Base-by-base conservation (phyloP, 192 early-diverging fungal species). In the Gigaspora rosea region DNA sequence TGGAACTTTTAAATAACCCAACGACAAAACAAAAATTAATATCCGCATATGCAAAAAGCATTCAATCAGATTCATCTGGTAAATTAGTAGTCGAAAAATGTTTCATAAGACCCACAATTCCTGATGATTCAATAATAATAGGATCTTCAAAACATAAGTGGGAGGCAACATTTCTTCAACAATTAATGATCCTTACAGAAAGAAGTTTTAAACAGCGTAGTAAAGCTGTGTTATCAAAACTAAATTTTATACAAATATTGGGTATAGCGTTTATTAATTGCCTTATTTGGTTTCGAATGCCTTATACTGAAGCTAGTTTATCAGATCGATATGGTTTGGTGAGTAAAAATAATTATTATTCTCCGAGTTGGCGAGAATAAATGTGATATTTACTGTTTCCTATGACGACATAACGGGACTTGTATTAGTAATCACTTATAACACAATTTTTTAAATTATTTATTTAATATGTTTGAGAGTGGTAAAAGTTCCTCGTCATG, bases 81-180 rank as follows among this genome's bases (percentile, higher is more conserved):
- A 59, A 73, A 48, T 13, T 58, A 73, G 8, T 47, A 3, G 57
- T 73, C 57, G n/a, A 58, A 13, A n/a, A 61, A 59, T 32, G 58
- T 73, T 22, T n/a, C 15, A 10, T 20, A 16, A 20, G 35, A 41
- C 41, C 41, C 41, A 41, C 3, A 20, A 9, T 33, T 27, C 49
- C n/a, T 54, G 15, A 35, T 52, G 33, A 32, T 11, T 13, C 52
- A 18, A 18, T 2, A 15, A 15, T 56, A 56, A 56, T 56, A 56
- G 15, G 0, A 64, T 27, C 62, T n/a, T 15, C 22, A n/a, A 20
- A 48, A 46, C 56, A 32, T 73, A 47, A 32, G 13, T 73, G 71
- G 71, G 71, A 73, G 27, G 71, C 71, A 13, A 73, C 71, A 11
- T 73, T 73, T 47, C 10, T 41, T 2, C 71, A 73, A 61, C 54